phyloP scores from a whole-genome alignment of 805 yeast species.

The Metschnikowia chrysomelidarum region DNA sequence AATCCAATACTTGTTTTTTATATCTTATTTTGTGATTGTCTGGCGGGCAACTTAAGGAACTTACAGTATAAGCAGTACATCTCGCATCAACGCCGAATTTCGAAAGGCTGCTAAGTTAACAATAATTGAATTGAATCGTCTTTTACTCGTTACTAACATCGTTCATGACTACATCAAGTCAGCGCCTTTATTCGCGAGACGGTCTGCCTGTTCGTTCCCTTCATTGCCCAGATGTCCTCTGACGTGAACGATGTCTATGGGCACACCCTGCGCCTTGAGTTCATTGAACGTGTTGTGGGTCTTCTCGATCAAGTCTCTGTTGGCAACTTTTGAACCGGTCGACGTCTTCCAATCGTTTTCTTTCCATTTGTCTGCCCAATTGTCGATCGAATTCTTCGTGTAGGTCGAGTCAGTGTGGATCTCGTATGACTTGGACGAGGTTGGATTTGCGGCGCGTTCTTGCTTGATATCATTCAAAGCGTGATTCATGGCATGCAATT shows the following conservation, averaged over 20 bases:
- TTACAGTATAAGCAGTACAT: too few relatives aligned
- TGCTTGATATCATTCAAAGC: constrained; percentile 52
- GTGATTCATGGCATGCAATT: constrained; percentile 60
- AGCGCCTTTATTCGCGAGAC: constrained; percentile 67
- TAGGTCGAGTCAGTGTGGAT: constrained; percentile 75
- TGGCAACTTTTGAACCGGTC: constrained; percentile 46
- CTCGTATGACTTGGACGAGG: constrained; percentile 22
- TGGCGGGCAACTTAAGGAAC: too few relatives aligned
- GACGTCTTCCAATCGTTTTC: constrained; percentile 51
- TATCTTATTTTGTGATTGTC: too few relatives aligned
- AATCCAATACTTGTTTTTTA: too few relatives aligned
- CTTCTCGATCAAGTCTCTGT: constrained; percentile 49
- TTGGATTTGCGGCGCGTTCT: constrained; percentile 14
- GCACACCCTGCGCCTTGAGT: constrained; percentile 39
- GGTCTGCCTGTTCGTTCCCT: constrained; percentile 81
- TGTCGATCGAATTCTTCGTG: constrained; percentile 51
- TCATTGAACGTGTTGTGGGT: constrained; percentile 24
- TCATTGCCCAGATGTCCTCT: constrained; percentile 65
- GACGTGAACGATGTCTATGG: constrained; percentile 57
- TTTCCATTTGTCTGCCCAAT: constrained; percentile 60
- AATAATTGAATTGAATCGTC: too few relatives aligned
- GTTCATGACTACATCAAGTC: constrained; percentile 17
- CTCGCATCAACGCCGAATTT: too few relatives aligned
- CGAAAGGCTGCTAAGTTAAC: too few relatives aligned
- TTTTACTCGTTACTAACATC: too few relatives aligned